Evolutionary conservation across 345 rosid genomes (phyloP), one percentile per base, ranked within the genome.

Genomic region (Pistacia atlantica): DNA sequence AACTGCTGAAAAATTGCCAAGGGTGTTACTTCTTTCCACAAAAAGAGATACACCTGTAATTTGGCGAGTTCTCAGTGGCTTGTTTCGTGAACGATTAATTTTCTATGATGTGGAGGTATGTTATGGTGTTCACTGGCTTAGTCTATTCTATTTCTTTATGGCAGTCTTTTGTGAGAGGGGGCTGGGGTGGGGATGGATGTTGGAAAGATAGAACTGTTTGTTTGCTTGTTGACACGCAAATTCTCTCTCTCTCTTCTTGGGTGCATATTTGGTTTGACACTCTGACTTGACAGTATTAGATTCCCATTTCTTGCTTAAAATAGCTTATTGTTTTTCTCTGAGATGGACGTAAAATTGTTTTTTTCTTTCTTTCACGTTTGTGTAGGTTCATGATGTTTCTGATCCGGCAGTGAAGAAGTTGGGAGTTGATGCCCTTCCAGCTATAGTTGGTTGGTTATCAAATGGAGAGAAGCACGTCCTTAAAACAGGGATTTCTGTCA

Each of bases 51-150:
- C 99, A 55, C 93, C 98, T 49, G 84, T 84, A 8, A 93, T 91
- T 66, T 93, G 97, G 98, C 97, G 94, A 57, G 97, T 86, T 81
- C 97, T 96, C 71, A 91, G 97, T 56, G 95, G 98, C 81, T 76
- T 89, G 84, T 88, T 86, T 82, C 89, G 69, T 66, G 88, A 89
- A 77, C 89, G 81, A 37, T 77, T 92, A 81, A 83, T 46, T 74
- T 91, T 93, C 80, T 87, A 81, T 73, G 90, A 91, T 78, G 84
- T 81, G 55, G 88, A 90, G 97, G 99, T 92, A 82, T 79, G 80
- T 69, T 55, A 33, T 79, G 42, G 20, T 64, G 60, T 56, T 77
- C 11, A 25, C 55, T 72, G 11, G 14, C 37, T 64, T 5, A 12
- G 13, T 38, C 35, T 38, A 22, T 57, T 28, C 17, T 65, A 46